Evolutionary conservation across 1,284 basidiomycete genomes (phyloP).

Genomic region (Coriolopsis trogii): DNA sequence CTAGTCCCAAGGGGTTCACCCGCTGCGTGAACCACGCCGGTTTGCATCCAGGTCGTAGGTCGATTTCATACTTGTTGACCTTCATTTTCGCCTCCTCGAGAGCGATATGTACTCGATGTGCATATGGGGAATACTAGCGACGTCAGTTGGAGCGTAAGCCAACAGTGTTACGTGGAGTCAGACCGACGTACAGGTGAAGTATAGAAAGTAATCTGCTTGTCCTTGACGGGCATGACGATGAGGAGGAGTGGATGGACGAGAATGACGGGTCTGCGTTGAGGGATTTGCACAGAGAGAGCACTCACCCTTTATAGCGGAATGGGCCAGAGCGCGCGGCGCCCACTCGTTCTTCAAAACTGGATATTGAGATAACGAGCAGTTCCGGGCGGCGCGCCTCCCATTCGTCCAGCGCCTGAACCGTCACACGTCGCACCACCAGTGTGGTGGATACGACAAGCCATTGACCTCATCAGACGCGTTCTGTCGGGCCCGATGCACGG

Average conservation of each 20-base stretch:
- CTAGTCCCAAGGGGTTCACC: conserved; percentile 42
- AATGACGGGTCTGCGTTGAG: not conserved
- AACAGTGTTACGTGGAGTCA: not conserved
- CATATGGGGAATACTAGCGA: conserved; percentile 20
- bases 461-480: conserved; percentile 14
- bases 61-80: conserved; percentile 26
- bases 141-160: no score
- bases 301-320: conserved; percentile 15
- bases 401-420: conserved; percentile 3
- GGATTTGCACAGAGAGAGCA: not conserved
- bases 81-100: conserved; percentile 28
- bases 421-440: conserved; percentile 13
- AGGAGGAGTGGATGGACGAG: not conserved
- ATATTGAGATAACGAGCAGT: conserved; percentile 4
- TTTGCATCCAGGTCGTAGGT: conserved; percentile 37
- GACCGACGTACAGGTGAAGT: conserved; percentile 14
- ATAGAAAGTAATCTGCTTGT: conserved; percentile 23
- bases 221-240: conserved; percentile 2
- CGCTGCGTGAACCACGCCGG: conserved; percentile 38
- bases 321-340: conserved; percentile 9
- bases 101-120: conserved; percentile 23
- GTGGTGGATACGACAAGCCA: conserved; percentile 2
- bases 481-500: conserved; percentile 15
- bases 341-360: not conserved
- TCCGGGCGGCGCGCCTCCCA: conserved; percentile 12